phyloP scores from a whole-genome alignment of 164 flowering plant species.

The Piper betle region DNA sequence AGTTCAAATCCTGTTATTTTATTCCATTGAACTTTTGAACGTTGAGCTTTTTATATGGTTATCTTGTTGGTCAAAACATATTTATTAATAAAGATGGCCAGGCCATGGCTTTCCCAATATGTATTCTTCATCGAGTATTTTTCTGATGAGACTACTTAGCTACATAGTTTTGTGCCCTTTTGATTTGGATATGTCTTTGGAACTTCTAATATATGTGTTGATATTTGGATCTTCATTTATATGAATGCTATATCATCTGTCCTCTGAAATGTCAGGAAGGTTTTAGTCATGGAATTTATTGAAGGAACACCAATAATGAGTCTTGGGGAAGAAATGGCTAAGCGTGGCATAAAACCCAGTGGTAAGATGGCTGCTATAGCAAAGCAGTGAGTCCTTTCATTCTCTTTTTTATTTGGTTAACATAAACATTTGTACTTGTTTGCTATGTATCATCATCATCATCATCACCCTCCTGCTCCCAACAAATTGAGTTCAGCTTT shows the following conservation, averaged over 20 bases:
- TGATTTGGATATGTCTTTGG: no score
- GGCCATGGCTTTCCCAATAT: no score
- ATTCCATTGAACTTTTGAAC: no score
- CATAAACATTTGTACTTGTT: background rate
- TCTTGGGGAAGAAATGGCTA: constrained; percentile 86
- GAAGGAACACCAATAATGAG: constrained; percentile 84
- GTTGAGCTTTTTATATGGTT: no score
- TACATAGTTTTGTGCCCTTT: no score
- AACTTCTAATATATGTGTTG: no score
- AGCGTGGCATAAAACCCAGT: constrained; percentile 72
- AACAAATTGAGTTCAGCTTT: background rate
- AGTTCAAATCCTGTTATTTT: no score
- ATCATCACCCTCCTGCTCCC: background rate
- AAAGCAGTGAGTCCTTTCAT: constrained; percentile 73
- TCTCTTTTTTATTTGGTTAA: background rate
- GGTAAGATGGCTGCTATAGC: constrained; percentile 73
- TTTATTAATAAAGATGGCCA: background rate
- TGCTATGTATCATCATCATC: background rate
- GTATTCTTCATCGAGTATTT: no score
- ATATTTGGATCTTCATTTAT: no score
- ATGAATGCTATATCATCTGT: constrained; percentile 4
- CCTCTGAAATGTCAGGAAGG: constrained; percentile 42
- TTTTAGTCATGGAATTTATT: constrained; percentile 83
- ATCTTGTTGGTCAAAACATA: background rate
- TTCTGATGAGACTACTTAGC: no score